These are phyloP conservation scores for Gossypium davidsonii DNA, from an alignment of 441 rosid species.

Conservation along the genomic window DNA sequence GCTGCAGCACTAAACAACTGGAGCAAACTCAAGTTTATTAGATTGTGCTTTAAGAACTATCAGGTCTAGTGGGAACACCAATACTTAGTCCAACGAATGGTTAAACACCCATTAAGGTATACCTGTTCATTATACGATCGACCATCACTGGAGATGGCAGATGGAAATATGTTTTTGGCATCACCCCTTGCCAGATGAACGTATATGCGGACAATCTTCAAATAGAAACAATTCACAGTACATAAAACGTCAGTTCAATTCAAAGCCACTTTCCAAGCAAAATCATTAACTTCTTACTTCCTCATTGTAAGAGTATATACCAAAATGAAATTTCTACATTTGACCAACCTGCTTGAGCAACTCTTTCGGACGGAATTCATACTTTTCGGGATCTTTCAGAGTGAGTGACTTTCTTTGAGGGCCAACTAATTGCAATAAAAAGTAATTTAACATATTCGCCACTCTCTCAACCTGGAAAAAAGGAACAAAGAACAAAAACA, in stretches of 20 bases:
- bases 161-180: constrained; percentile 63
- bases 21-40: constrained; percentile 19
- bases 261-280: background rate
- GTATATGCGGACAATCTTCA: constrained; percentile 82
- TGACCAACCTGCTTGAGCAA: constrained; percentile 83
- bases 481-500: background rate
- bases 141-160: constrained; percentile 93
- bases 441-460: constrained; percentile 97
- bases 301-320: background rate
- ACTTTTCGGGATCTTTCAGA: constrained; percentile 93
- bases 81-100: constrained; percentile 9
- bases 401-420: constrained; percentile 90
- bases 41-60: constrained; percentile 9
- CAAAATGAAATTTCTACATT: constrained; percentile 4
- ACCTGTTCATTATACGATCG: constrained; percentile 96
- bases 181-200: constrained; percentile 93
- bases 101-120: background rate
- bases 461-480: constrained; percentile 83
- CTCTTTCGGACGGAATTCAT: constrained; percentile 91
- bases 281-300: background rate
- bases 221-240: background rate
- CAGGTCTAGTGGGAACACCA: background rate
- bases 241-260: background rate
- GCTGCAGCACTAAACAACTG: constrained; percentile 90
- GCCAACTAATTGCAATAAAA: constrained; percentile 91